Conservation (phyloP, 2,329 filamentous ascomycete species). For the Rosellinia necatrix region DNA sequence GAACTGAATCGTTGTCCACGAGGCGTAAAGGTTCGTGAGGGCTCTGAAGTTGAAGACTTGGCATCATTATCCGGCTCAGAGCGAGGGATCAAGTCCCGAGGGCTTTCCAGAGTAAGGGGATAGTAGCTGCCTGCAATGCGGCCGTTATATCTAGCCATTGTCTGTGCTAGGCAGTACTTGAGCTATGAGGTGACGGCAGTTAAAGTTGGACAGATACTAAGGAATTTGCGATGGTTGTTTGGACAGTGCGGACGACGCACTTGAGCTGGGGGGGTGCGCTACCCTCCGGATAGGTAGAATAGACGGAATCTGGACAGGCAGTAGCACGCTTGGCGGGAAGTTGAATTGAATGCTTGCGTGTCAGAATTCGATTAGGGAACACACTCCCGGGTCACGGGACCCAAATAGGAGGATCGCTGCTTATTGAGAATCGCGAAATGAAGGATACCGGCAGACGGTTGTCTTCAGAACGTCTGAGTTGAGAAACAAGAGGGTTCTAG, state of each 20-base stretch:
- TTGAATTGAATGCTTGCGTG: too few relatives aligned
- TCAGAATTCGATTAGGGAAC: too few relatives aligned
- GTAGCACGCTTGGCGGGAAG: too few relatives aligned
- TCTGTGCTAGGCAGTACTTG: background rate
- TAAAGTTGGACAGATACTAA: background rate
- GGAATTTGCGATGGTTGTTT: background rate
- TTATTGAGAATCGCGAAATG: too few relatives aligned
- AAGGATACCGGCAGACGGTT: too few relatives aligned
- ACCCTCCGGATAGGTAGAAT: background rate
- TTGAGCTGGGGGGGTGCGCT: background rate
- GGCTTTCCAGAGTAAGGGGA: constrained; percentile 4
- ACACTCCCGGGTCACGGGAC: too few relatives aligned
- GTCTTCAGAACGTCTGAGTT: too few relatives aligned
- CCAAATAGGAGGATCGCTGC: too few relatives aligned
- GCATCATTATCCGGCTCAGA: background rate
- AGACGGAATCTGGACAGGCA: background rate
- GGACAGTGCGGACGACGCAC: background rate
- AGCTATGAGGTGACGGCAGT: constrained; percentile 1
- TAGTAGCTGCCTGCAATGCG: constrained; percentile 15
- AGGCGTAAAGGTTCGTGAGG: constrained; percentile 34
- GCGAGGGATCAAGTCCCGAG: background rate
- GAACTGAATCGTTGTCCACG: constrained; percentile 44
- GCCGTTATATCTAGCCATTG: constrained; percentile 25
- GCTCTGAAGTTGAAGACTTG: background rate
- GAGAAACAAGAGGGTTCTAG: too few relatives aligned